phyloP scores from a whole-genome alignment of 495 filamentous ascomycete species.

The Podospora australis region DNA sequence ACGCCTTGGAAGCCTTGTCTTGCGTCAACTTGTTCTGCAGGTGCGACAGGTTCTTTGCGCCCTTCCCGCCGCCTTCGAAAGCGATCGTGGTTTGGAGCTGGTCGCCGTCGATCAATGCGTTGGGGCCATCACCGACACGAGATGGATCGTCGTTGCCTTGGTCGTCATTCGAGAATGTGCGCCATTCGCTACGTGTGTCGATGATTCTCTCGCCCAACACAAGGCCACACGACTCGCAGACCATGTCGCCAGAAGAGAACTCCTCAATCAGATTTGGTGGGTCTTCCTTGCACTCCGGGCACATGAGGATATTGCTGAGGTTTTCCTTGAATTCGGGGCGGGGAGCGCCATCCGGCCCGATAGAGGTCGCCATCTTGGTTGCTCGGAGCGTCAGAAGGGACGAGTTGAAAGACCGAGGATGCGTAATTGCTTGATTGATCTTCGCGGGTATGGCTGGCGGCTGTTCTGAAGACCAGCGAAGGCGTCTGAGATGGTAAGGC shows the following conservation, averaged over 20 bases:
- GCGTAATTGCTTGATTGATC: too few relatives aligned
- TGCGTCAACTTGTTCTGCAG: slow-evolving; percentile 85
- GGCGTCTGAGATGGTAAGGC: slow-evolving; percentile 21
- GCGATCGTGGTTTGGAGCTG: slow-evolving; percentile 90
- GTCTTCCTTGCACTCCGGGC: slow-evolving; percentile 81
- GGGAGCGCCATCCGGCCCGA: slow-evolving; percentile 7
- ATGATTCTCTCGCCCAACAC: slow-evolving; percentile 87
- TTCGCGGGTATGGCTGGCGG: too few relatives aligned
- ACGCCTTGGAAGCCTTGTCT: slow-evolving; percentile 68
- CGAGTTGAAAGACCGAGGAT: neutral
- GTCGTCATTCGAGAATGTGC: slow-evolving; percentile 96
- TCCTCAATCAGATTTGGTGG: slow-evolving; percentile 92
- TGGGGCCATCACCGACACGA: slow-evolving; percentile 90
- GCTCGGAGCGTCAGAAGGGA: neutral
- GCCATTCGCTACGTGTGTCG: slow-evolving; percentile 95
- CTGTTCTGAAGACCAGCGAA: slow-evolving; percentile 30
- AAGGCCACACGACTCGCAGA: slow-evolving; percentile 87
- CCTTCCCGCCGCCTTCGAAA: slow-evolving; percentile 66
- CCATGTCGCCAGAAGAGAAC: slow-evolving; percentile 83
- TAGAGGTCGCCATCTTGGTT: slow-evolving; percentile 11
- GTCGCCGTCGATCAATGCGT: slow-evolving; percentile 80
- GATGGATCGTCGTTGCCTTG: slow-evolving; percentile 89
- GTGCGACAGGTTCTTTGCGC: slow-evolving; percentile 68
- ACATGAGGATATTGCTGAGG: slow-evolving; percentile 74
- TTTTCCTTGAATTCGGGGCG: slow-evolving; percentile 46